Conservation (phyloP, 2,329 filamentous ascomycete genomes). For the Emergomyces africanus region DNA sequence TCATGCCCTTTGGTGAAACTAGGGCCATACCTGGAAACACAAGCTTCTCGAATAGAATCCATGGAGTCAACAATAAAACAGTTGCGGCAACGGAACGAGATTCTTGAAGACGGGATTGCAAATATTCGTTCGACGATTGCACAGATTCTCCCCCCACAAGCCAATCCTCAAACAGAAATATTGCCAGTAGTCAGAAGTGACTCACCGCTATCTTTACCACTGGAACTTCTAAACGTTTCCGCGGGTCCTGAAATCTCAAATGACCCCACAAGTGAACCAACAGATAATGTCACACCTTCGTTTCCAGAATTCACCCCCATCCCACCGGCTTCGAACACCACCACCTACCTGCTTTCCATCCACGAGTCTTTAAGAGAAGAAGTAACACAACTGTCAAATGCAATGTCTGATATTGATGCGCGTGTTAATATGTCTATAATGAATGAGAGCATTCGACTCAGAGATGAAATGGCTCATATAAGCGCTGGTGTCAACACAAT, state of each 20-base stretch:
- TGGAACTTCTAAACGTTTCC: conserved; percentile 9
- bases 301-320: conserved; percentile 12
- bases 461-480: conserved; percentile 50
- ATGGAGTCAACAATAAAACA: conserved; percentile 34
- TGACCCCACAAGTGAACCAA: conserved; percentile 1
- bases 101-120: conserved; percentile 34
- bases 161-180: conserved; percentile 8
- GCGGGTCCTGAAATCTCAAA: conserved; percentile 7
- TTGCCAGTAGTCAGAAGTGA: conserved; percentile 9
- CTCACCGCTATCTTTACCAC: conserved; percentile 7
- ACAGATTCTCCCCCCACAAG: conserved; percentile 15
- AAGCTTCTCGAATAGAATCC: conserved; percentile 30
- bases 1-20: conserved; percentile 40
- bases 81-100: conserved; percentile 34
- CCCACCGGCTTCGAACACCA: conserved; percentile 26
- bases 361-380: conserved; percentile 50
- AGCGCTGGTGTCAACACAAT: conserved; percentile 47
- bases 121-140: conserved; percentile 27
- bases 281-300: background rate
- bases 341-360: conserved; percentile 47
- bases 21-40: conserved; percentile 31
- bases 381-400: conserved; percentile 41
- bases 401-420: conserved; percentile 47
- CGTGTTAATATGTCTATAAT: conserved; percentile 50
- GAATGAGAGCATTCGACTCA: conserved; percentile 49